Conservation (phyloP, 2,329 filamentous ascomycete species). For the Ceratocystis eucalypticola region DNA sequence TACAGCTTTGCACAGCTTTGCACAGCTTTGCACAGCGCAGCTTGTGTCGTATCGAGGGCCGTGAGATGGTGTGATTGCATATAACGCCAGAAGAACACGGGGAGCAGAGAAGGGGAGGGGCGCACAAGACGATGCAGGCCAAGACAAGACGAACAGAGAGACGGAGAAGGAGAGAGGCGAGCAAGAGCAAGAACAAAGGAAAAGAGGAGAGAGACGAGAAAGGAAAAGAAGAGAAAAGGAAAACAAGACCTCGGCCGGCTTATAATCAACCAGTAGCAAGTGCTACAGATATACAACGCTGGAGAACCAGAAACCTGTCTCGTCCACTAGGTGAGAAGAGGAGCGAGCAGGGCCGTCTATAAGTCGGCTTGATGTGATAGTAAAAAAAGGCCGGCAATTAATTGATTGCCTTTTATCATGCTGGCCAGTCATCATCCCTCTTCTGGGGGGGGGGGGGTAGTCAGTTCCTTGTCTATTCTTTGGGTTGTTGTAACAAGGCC, state of each 20-base stretch:
- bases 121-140: neutral
- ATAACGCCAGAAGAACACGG: neutral
- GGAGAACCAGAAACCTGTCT: neutral
- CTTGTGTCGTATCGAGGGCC: neutral
- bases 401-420: neutral
- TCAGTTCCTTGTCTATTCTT: too few species aligned
- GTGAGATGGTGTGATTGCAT: neutral
- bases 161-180: neutral
- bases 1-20: neutral
- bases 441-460: too few species aligned
- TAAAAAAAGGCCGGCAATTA: neutral
- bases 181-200: neutral
- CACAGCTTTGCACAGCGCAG: neutral
- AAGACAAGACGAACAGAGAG: neutral
- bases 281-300: neutral
- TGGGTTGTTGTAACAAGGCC: neutral
- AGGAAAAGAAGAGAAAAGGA: neutral
- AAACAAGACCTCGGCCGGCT: neutral
- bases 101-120: neutral
- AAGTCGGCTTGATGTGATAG: neutral
- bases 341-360: slow-evolving; percentile 5
- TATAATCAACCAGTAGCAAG: neutral
- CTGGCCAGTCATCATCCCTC: too few species aligned
- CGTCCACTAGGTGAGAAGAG: neutral
- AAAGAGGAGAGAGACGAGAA: neutral